Base-by-base conservation (phyloP, 305 asterid species). In the Fraxinus sp. region DNA sequence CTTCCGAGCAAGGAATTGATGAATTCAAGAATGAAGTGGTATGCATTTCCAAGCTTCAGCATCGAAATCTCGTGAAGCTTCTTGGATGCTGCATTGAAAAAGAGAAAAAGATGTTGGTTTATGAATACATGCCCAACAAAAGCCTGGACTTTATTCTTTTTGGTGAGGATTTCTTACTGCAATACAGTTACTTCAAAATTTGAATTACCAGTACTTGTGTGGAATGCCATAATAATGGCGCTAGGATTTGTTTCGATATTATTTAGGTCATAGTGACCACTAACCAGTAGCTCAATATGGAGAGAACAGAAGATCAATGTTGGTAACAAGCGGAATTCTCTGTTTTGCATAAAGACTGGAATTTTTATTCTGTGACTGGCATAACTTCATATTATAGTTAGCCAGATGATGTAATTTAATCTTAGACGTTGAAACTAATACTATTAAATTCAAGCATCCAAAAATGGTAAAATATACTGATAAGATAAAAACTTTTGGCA, bases 31-130 rank as follows among this genome's bases (percentile, higher is more conserved):
- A 83, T 44, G 90, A 86, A 83, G 88, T 80, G 0, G 64, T 77
- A 16, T 85, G 68, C 32, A 86, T 86, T 36, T 82, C 88, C 5
- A 85, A 88, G 41, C 86, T 88, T 73, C 91, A 85, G 72, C 91
- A 86, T 55, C 82, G 89, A 72, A 88, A 88, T 83, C 91, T 88
- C 0, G 91, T 88, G 49, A 84, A 64, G 83, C 89, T 88, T 49
- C 52, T 86, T 0, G 91, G 91, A 16, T 86, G 87, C 33, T 86
- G 91, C 74, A 24, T 85, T 70, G 55, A 84, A 30, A 81, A 80
- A 80, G 78, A 33, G 32, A 86, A 88, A 77, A 85, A 46, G 55
- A 81, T 85, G 80, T 78, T 88, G 75, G 78, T 88, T 3, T 87
- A 88, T 35, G 91, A 88, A 80, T 88, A 81, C 83, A 79, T 86